Evolutionary conservation across 2,329 filamentous ascomycete genomes (phyloP), one percentile per base, ranked within the genome.

Genomic region (Fusarium sp.): DNA sequence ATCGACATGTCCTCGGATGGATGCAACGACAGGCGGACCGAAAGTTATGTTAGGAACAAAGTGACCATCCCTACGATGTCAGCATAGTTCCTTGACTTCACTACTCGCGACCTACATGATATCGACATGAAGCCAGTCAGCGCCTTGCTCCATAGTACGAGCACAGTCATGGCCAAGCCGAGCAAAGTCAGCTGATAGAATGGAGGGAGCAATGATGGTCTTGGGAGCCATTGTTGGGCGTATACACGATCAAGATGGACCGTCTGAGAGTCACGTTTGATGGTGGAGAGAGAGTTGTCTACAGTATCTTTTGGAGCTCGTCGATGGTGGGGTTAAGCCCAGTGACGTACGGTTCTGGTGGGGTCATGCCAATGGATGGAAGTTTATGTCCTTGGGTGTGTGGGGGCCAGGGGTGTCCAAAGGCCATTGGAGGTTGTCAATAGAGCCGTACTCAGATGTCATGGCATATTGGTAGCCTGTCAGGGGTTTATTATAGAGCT

Each of bases 21-120:
- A 97, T 76, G 94, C 95, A 49, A 99, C 96, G 41, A 99, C 94
- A 10, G 95, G 95, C 25, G 95, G 91, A 66, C 96, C 96, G 79
- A 98, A 98, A 52, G 96, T 98, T 83, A 99, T 94, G 85, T 99
- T 99, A 58, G 96, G 96, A 45, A 99, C 96, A 80, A 99, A 99
- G 82, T 99, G 96, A 63, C 96, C 96, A 82, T 99, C 96, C 95
- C 97, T 94, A 75, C 37, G 10, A 27, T 37, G 54, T 73, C 55
- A 73, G 63, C 23, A 57, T 23, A 38, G 16, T 14, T 11, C 25
- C 35, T 48, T 61, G 33, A 41, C 25, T n/a, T 38, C 12, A 19
- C 25, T 48, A 57, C 41, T 60, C 42, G 55, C 49, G 33, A 73
- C 83, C 72, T 84, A 90, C 90, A 91, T 95, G 81, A 98, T 98